These are phyloP conservation scores for Crithidia brevicula DNA, from an alignment of 208 protist species.

Conservation along the genomic window DNA sequence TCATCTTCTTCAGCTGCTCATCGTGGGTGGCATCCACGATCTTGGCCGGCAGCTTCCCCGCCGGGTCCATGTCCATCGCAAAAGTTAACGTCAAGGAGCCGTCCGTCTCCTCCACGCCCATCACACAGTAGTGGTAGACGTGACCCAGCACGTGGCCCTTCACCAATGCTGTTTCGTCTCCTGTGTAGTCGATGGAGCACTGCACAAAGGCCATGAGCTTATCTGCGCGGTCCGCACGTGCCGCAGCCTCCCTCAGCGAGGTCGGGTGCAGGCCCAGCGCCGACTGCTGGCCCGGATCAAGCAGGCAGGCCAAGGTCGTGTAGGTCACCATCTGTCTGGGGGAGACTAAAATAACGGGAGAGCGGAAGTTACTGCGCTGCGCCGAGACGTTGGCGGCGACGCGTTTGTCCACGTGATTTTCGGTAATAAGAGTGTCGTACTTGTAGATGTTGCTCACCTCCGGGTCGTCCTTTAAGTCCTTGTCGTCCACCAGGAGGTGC, in stretches of 20 bases:
- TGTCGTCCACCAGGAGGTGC: constrained; percentile 38
- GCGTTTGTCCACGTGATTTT: constrained; percentile 24
- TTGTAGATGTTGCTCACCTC: constrained; percentile 40
- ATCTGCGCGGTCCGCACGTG: background rate
- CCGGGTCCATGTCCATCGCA: constrained; percentile 45
- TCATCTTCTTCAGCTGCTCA: constrained; percentile 40
- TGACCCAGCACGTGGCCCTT: constrained; percentile 26
- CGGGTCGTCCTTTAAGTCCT: constrained; percentile 30
- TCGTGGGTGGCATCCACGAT: constrained; percentile 31
- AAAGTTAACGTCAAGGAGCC: constrained; percentile 47
- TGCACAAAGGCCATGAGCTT: constrained; percentile 41
- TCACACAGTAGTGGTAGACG: constrained; percentile 36
- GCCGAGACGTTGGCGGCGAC: constrained; percentile 37
- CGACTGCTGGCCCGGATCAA: constrained; percentile 45
- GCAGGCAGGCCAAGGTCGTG: constrained; percentile 30
- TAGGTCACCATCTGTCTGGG: constrained; percentile 44
- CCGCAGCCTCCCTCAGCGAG: background rate
- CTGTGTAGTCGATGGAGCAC: constrained; percentile 39
- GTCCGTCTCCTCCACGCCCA: constrained; percentile 50
- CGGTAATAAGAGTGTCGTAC: constrained; percentile 32
- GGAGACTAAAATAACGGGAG: constrained; percentile 26
- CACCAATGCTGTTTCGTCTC: constrained; percentile 12
- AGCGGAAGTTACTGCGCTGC: constrained; percentile 38
- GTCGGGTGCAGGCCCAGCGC: constrained; percentile 26
- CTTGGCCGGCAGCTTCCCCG: constrained; percentile 33